Percentiles rank a stretch among this genome's conserved stretches.
phyloP scores from a whole-genome alignment of 306 rosid genomes.

The Morella rubra region DNA sequence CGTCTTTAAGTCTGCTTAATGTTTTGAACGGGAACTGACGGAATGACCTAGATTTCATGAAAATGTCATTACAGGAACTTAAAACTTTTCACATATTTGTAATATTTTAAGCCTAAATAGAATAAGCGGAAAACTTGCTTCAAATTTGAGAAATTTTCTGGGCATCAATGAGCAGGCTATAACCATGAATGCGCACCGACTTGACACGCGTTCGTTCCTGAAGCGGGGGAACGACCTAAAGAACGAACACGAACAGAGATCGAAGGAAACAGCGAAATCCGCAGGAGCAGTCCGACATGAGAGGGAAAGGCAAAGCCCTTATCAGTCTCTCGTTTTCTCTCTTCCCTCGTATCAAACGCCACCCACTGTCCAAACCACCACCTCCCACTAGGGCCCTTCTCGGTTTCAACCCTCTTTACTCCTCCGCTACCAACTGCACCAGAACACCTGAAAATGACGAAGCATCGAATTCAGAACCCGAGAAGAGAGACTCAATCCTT shows the following conservation, averaged over 20 bases:
- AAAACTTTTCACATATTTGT: no score
- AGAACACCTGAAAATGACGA: constrained; percentile 4
- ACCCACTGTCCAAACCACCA: constrained; percentile 33
- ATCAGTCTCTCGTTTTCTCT: constrained; percentile 51
- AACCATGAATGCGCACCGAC: neutral
- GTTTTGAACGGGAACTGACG: no score
- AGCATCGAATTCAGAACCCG: constrained; percentile 3
- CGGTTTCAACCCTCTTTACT: constrained; percentile 57
- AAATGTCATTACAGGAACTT: no score
- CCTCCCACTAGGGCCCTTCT: constrained; percentile 37
- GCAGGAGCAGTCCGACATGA: neutral
- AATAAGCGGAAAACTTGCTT: no score
- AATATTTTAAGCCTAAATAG: no score
- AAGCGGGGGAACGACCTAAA: neutral
- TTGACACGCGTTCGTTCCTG: neutral
- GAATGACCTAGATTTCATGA: no score
- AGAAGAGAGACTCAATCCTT: constrained; percentile 11
- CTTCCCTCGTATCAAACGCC: constrained; percentile 37
- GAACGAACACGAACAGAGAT: neutral
- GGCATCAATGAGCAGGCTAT: no score
- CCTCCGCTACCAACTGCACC: constrained; percentile 46
- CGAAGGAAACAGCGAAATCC: neutral
- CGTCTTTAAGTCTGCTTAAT: no score
- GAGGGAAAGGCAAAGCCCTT: constrained; percentile 55
- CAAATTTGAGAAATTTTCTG: no score